phyloP scores from a whole-genome alignment of 768 basidiomycete genomes.

The Coprinopsis strossmayeri region DNA sequence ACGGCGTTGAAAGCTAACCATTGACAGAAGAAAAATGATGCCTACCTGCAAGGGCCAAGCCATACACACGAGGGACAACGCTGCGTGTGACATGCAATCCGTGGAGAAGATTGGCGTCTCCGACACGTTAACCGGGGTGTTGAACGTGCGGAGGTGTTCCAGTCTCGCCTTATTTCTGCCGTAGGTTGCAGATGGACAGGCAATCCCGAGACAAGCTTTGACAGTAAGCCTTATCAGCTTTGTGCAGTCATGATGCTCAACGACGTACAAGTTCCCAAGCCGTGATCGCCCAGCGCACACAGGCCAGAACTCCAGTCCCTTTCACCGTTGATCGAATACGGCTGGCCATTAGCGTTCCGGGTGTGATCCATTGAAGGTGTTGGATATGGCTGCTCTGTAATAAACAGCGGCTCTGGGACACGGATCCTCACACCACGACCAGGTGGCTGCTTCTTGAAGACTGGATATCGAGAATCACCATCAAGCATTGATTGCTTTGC shows the following conservation, averaged over 20 bases:
- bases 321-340: slow-evolving; percentile 11
- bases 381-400: not conserved
- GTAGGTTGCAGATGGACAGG: slow-evolving; percentile 16
- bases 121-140: slow-evolving; percentile 6
- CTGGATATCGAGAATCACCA: slow-evolving; percentile 5
- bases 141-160: slow-evolving; percentile 12
- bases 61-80: slow-evolving; percentile 14
- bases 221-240: no score
- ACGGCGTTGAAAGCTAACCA: not conserved
- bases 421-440: not conserved
- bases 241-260: not conserved
- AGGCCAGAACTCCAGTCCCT: slow-evolving; percentile 17
- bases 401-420: not conserved
- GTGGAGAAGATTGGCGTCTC: slow-evolving; percentile 9
- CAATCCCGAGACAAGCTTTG: slow-evolving; percentile 14
- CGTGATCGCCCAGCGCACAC: slow-evolving; percentile 13
- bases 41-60: slow-evolving; percentile 17
- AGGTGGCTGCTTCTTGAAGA: not conserved
- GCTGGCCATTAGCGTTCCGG: slow-evolving; percentile 13
- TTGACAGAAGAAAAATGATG: no score
- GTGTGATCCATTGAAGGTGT: not conserved
- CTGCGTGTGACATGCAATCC: slow-evolving; percentile 14
- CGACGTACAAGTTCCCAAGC: slow-evolving; percentile 13
- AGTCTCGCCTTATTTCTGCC: slow-evolving; percentile 15
- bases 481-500: not conserved